Conservation (phyloP, 306 rosid species). For the Crotalaria pallida region DNA sequence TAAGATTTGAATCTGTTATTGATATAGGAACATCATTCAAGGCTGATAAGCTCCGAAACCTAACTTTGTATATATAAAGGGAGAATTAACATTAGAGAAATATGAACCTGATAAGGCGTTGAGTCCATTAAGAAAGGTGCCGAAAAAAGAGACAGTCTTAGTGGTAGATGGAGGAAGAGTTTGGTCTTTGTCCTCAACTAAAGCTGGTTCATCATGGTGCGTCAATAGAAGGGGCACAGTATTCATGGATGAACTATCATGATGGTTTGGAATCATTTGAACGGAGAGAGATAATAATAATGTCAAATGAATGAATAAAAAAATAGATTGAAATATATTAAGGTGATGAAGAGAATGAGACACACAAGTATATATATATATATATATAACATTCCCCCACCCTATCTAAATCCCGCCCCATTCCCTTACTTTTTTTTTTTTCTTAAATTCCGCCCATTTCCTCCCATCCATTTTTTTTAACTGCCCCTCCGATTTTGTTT, state of each 20-base stretch:
- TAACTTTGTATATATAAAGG: too few species aligned
- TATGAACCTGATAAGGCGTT: conserved; percentile 27
- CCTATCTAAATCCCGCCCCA: too few species aligned
- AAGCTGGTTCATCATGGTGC: not conserved
- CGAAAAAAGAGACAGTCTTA: not conserved
- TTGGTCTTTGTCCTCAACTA: conserved; percentile 2
- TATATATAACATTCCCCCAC: too few species aligned
- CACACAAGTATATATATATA: too few species aligned
- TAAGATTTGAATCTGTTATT: too few species aligned
- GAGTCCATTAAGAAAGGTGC: conserved; percentile 25
- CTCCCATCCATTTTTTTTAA: too few species aligned
- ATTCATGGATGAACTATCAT: not conserved
- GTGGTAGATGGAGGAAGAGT: not conserved
- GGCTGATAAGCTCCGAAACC: too few species aligned
- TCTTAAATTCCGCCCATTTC: too few species aligned
- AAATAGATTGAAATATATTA: too few species aligned
- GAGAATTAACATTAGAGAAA: not conserved
- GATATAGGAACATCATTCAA: too few species aligned
- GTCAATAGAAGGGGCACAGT: conserved; percentile 9
- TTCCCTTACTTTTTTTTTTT: too few species aligned
- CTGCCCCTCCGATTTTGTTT: too few species aligned
- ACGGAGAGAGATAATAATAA: not conserved
- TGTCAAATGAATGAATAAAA: not conserved
- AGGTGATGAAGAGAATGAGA: not conserved
- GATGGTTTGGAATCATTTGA: not conserved